A percentile compares a stretch with the other conserved stretches of the same genome.
Evolutionary conservation across 1,284 basidiomycete genomes (phyloP).

Genomic region (Tremellales sp.): DNA sequence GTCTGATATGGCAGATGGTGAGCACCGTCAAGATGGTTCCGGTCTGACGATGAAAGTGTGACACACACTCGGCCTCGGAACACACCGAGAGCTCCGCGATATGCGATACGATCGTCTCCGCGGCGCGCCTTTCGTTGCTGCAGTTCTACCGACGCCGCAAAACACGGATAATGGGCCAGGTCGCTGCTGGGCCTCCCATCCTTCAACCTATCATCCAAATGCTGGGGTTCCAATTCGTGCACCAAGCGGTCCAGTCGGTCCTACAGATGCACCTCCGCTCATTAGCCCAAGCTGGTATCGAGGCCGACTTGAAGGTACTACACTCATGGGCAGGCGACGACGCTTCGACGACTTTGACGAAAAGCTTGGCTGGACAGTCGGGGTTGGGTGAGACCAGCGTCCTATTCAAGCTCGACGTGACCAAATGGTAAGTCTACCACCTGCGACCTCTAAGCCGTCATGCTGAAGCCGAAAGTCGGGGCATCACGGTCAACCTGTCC

Average conservation of each 20-base stretch:
- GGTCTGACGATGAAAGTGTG: conserved; percentile 17
- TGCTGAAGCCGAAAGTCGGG: conserved; percentile 17
- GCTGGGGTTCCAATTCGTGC: conserved; percentile 21
- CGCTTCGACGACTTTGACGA: conserved; percentile 3
- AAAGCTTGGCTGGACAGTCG: conserved; percentile 10
- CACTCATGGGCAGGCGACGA: conserved; percentile 5
- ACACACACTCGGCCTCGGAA: conserved; percentile 16
- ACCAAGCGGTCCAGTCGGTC: conserved; percentile 6
- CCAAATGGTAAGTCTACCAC: conserved; percentile 17
- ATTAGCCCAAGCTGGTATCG: conserved; percentile 18
- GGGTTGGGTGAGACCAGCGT: conserved; percentile 18
- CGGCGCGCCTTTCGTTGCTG: conserved; percentile 26
- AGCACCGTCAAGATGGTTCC: conserved; percentile 10
- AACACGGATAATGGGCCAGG: conserved; percentile 15
- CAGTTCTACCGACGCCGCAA: conserved; percentile 33
- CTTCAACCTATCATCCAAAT: conserved; percentile 29
- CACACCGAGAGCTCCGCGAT: conserved; percentile 11
- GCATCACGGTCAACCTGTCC: conserved; percentile 11
- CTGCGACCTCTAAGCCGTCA: background rate
- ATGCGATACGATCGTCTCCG: conserved; percentile 30
- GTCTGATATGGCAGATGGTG: conserved; percentile 31
- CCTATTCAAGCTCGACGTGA: conserved; percentile 19
- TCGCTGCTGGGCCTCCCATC: conserved; percentile 10
- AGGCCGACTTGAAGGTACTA: conserved; percentile 4
- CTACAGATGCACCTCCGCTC: conserved; percentile 16